Evolutionary conservation across 495 filamentous ascomycete genomes (phyloP), one percentile per base, ranked within the genome.

Genomic region (Penicillium silybi): DNA sequence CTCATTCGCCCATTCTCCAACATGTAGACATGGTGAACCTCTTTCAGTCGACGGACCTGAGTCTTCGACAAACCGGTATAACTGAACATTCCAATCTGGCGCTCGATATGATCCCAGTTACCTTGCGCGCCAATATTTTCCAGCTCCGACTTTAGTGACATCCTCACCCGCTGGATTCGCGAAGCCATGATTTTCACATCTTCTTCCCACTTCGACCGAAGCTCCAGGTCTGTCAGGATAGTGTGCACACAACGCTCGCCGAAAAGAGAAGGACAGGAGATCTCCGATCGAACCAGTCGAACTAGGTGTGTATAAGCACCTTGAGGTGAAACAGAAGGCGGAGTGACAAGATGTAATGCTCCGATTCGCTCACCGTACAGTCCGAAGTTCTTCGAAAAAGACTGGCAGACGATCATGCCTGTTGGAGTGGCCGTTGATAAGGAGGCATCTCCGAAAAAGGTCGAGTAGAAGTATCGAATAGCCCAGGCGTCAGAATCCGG

Each of bases 361-460:
- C 72, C 69, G 13, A 67, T 53, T 0, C 71, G 62, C 53, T 75
- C 57, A 0, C 71, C 70, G 39, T 76, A 76, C 0, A 77, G 54
- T 0, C 74, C 74, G 46, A 77, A 67, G 44, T 68, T 76, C 62
- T 77, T 76, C 0, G 73, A 66, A 44, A 74, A 71, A 0, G 73
- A 75, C 47, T 75, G 65, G 7, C 50, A 54, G 16, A 72, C 37
- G 20, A 57, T 48, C 43, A 57, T 46, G 15, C 56, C 35, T 50
- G 52, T 13, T 4, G 35, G 35, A 15, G 11, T 17, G 4, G 35
- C 35, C 35, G 35, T 15, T 17, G 35, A 38, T 38, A 17, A 38
- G 11, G 35, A 38, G 25, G 25, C 25, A 26, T 26, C 25, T 60
- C 58, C 41, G 52, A 52, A 34, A 13, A n/a, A 25, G 10, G 15